Base-by-base conservation (phyloP, 1,139 yeast genomes). In the Debaryomyces subglobosus region DNA sequence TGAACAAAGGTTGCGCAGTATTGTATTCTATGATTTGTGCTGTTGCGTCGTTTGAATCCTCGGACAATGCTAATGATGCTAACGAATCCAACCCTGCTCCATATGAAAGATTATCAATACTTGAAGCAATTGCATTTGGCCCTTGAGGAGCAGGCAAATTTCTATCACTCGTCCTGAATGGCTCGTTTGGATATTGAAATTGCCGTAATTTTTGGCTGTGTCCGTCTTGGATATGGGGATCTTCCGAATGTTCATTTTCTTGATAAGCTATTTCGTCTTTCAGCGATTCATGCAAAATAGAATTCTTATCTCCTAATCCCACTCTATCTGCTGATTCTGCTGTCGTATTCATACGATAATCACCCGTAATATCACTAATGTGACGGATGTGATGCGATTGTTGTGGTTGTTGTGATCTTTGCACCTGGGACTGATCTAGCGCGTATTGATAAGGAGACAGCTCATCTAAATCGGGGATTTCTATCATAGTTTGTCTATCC, bases 381-480 rank as follows among this genome's bases (percentile, higher is more conserved):
- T 47, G 16, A 30, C 36, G 38, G 36, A 46, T 39, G 48, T 57
- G 39, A 48, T 45, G 45, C 50, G 54, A 21, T 51, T 55, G 39
- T 49, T 52, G 40, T 51, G 53, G 20, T 49, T 53, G 20, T 47
- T 53, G 20, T 47, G 49, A 18, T 49, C 53, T 48, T 53, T 16
- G 33, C 35, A 20, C 27, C 40, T 39, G 37, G 25, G 33, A 39
- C 24, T 48, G 48, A n/a, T 40, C 43, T 40, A 27, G 43, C 25
- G 30, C 45, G 18, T 40, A 15, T 13, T 15, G 33, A 18, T 49
- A 50, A 16, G 45, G 20, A 48, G 62, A 53, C 49, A 63, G 49
- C 33, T 64, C 64, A 36, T 69, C 74, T 56, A 72, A 63, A 54
- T 71, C 75, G 15, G 78, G 78, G 41, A 72, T 72, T 51, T 72